Percentiles rank a stretch among this genome's conserved stretches.
phyloP scores from a whole-genome alignment of 805 yeast genomes.

The Lipomyces lipofer region DNA sequence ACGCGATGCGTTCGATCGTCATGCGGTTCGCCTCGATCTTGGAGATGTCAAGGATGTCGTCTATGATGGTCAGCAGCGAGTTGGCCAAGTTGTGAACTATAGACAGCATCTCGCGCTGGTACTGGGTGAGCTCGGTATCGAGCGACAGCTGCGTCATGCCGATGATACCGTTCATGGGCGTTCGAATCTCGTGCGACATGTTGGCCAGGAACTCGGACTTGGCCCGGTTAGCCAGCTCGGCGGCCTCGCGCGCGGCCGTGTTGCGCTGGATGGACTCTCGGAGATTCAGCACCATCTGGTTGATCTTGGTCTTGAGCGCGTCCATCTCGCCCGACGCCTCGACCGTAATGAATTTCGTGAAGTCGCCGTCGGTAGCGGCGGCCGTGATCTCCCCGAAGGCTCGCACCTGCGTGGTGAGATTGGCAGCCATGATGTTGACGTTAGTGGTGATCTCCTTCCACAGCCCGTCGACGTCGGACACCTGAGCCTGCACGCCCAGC shows the following conservation, averaged over 20 bases:
- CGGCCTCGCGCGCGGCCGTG: constrained; percentile 92
- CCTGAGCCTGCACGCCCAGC: constrained; percentile 89
- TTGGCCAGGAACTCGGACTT: constrained; percentile 89
- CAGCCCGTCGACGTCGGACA: constrained; percentile 83
- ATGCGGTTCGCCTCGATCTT: constrained; percentile 91
- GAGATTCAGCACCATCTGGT: constrained; percentile 82
- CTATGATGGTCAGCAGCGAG: constrained; percentile 80
- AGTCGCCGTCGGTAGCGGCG: constrained; percentile 92
- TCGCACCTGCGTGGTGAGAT: constrained; percentile 86
- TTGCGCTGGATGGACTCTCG: constrained; percentile 88
- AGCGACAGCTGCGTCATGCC: constrained; percentile 90
- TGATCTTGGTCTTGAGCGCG: constrained; percentile 53
- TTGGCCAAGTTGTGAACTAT: constrained; percentile 87
- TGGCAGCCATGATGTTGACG: constrained; percentile 93
- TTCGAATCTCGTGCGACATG: constrained; percentile 83
- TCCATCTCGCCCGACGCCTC: constrained; percentile 92
- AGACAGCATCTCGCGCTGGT: constrained; percentile 87
- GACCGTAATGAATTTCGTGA: constrained; percentile 84
- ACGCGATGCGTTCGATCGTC: constrained; percentile 89
- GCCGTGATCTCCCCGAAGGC: constrained; percentile 93
- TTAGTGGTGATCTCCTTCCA: constrained; percentile 92
- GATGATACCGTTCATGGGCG: constrained; percentile 90
- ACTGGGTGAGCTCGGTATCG: constrained; percentile 86
- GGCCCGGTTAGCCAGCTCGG: constrained; percentile 84
- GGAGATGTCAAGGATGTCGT: constrained; percentile 87